Base-by-base conservation (phyloP, 2,329 filamentous ascomycete genomes). In the Daldinia sp. region DNA sequence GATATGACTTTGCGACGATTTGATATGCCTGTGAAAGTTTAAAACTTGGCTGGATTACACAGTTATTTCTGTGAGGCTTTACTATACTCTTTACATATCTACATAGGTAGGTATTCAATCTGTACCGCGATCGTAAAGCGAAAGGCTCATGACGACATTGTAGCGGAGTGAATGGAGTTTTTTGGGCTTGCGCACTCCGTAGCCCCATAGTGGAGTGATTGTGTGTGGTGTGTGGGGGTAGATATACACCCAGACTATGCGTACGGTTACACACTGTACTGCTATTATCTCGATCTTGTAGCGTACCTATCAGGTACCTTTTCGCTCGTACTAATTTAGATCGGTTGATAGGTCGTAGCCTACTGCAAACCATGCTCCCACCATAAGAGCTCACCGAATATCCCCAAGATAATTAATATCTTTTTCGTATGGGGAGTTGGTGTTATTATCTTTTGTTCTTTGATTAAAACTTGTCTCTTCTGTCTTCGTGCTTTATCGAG, bases 141-240 rank as follows among this genome's bases (percentile, higher is more conserved):
- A 5, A 23, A 34, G 17, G 13, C 13, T 50, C 21, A 53, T 61
- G 61, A 64, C 50, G 58, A 61, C 57, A 67, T 64, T 61, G 50
- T 64, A 61, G 53, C 61, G 61, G 57, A 67, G 32, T 29, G 30
- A 37, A 60, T 58, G 52, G 63, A 50, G 41, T 23, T 47, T 59
- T 52, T n/a, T 10, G 27, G 23, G 23, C 35, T 63, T 34, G 53
- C 15, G 56, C 53, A 53, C 41, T 50, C 41, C 21, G 35, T 43
- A 11, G 49, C 35, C 54, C 59, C 50, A 37, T 60, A 27, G 27
- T 47, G 49, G 54, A 50, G 50, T n/a, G 43, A 45, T 17, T 19
- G 3, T 21, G 35, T 30, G 43, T 32, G 56, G 27, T 34, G 41
- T 56, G 49, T 58, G 58, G 58, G 43, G 52, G 52, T 45, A 23